phyloP scores from a whole-genome alignment of 352 stramenopile species.

The Elongisporangium anandrum region DNA sequence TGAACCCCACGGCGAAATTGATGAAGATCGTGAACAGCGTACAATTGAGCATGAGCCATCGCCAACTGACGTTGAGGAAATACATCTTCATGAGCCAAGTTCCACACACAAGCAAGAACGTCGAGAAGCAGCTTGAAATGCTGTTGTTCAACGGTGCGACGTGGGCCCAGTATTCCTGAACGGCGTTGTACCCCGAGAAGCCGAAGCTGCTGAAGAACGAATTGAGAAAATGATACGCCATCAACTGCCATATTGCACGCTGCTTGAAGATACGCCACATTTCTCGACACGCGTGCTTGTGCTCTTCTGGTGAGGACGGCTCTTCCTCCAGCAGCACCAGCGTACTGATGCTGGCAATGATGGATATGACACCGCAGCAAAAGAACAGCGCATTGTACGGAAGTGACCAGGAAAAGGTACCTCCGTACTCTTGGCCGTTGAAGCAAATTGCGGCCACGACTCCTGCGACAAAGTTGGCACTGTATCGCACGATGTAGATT shows the following conservation, averaged over 20 bases:
- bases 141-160: constrained; percentile 53
- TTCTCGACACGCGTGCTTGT: constrained; percentile 35
- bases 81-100: constrained; percentile 55
- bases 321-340: constrained; percentile 51
- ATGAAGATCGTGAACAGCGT: constrained; percentile 39
- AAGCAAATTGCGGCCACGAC: constrained; percentile 51
- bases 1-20: constrained; percentile 36
- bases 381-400: constrained; percentile 57
- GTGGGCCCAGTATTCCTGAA: constrained; percentile 58
- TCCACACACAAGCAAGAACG: constrained; percentile 38
- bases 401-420: constrained; percentile 52
- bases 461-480: constrained; percentile 32
- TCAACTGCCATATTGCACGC: constrained; percentile 65
- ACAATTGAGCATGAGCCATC: constrained; percentile 41
- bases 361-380: constrained; percentile 28
- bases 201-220: constrained; percentile 55
- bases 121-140: constrained; percentile 46
- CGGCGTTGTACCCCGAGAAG: constrained; percentile 44
- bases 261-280: constrained; percentile 74
- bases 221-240: constrained; percentile 65
- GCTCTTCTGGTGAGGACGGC: constrained; percentile 14
- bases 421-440: constrained; percentile 57
- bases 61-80: constrained; percentile 60
- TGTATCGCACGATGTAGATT: constrained; percentile 67
- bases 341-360: constrained; percentile 28